phyloP scores from a whole-genome alignment of 345 rosid genomes.

The Eucalyptus viminalis region DNA sequence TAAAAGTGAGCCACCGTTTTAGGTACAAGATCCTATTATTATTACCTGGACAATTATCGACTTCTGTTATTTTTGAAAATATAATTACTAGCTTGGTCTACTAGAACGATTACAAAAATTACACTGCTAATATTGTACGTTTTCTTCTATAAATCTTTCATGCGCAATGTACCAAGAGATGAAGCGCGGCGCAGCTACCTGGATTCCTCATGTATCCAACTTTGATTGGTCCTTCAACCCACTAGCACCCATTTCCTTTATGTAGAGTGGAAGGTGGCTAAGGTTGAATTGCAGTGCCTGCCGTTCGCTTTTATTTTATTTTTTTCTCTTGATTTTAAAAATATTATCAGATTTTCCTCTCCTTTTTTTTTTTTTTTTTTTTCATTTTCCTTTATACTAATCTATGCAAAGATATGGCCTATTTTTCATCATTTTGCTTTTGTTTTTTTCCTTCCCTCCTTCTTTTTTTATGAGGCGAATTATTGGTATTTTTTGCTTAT shows the following conservation, averaged over 20 bases:
- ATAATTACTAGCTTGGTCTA: background rate
- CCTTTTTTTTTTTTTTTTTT: background rate
- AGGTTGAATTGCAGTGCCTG: background rate
- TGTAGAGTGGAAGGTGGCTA: background rate
- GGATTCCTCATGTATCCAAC: background rate
- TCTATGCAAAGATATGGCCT: background rate
- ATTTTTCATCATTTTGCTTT: background rate
- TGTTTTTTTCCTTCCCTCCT: background rate
- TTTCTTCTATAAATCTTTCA: background rate
- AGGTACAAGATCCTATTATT: too few species aligned
- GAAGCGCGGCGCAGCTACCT: background rate
- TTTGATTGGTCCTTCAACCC: background rate
- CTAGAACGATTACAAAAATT: background rate
- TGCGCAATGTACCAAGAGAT: background rate
- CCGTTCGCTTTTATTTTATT: background rate
- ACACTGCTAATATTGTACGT: background rate
- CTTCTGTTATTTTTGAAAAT: background rate
- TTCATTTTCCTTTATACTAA: background rate
- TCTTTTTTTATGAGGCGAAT: background rate
- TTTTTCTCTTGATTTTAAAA: background rate
- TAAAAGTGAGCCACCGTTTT: too few species aligned
- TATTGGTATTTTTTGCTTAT: background rate
- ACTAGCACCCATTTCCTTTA: background rate
- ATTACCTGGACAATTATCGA: too few species aligned
- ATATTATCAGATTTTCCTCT: background rate